A percentile compares a stretch with the other conserved stretches of the same genome.
phyloP scores from a whole-genome alignment of 2,329 filamentous ascomycete genomes.

The Curvularia spicifera region DNA sequence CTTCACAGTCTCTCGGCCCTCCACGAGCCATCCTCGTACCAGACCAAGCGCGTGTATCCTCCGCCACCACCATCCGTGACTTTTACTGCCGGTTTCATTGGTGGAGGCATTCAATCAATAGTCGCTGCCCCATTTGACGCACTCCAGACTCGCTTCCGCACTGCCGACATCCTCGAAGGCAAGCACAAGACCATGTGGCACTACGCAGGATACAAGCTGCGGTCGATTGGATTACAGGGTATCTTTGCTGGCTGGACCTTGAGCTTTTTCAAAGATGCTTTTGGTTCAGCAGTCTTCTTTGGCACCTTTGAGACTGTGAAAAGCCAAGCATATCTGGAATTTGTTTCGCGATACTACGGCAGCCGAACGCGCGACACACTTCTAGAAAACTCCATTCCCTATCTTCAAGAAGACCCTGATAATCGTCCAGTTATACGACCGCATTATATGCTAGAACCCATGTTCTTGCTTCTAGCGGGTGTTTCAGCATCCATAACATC shows the following conservation, averaged over 20 bases:
- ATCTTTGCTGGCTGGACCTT: conserved; percentile 77
- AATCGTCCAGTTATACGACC: conserved; percentile 66
- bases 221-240: conserved; percentile 74
- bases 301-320: conserved; percentile 78
- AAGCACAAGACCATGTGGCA: conserved; percentile 73
- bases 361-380: conserved; percentile 45
- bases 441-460: conserved; percentile 76
- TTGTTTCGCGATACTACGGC: conserved; percentile 72
- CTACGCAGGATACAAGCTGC: conserved; percentile 70
- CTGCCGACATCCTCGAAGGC: conserved; percentile 64
- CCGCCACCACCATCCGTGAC: conserved; percentile 69
- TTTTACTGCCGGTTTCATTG: conserved; percentile 72
- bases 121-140: conserved; percentile 78
- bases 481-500: conserved; percentile 71
- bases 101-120: conserved; percentile 72
- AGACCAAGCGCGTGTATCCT: conserved; percentile 70
- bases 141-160: conserved; percentile 74
- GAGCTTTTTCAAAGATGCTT: conserved; percentile 71
- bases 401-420: conserved; percentile 34
- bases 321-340: conserved; percentile 73
- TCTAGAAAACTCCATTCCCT: conserved; percentile 30
- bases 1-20: conserved; percentile 71
- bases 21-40: conserved; percentile 68
- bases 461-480: conserved; percentile 73
- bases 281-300: conserved; percentile 76